These are phyloP conservation scores for Pochonia chlamydosporia DNA, from an alignment of 2,329 filamentous ascomycete species.

Conservation along the genomic window DNA sequence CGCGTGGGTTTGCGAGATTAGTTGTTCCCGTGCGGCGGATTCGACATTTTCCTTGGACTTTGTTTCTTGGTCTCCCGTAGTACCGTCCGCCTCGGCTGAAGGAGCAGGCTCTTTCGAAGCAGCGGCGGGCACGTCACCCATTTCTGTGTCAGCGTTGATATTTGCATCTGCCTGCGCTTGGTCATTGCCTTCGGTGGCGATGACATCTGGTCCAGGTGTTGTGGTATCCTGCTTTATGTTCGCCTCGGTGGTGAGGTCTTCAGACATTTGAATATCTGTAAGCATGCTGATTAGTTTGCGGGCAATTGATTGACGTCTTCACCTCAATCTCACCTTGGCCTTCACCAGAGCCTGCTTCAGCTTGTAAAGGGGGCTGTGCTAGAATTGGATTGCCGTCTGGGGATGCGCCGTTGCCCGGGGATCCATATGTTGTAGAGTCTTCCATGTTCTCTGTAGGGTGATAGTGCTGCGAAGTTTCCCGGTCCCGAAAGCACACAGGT, in stretches of 20 bases:
- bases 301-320: not conserved
- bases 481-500: constrained; percentile 5
- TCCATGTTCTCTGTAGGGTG: constrained; percentile 44
- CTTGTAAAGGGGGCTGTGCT: constrained; percentile 47
- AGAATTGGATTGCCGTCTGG: constrained; percentile 51
- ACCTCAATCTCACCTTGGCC: constrained; percentile 37
- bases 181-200: constrained; percentile 50
- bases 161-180: constrained; percentile 52
- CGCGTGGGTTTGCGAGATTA: constrained; percentile 88
- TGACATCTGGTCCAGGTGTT: constrained; percentile 53
- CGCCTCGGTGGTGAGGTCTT: constrained; percentile 39
- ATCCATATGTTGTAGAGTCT: constrained; percentile 51
- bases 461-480: not conserved
- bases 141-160: constrained; percentile 69
- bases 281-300: not conserved
- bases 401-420: constrained; percentile 49
- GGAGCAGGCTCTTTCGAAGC: constrained; percentile 40
- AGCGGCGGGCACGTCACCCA: constrained; percentile 59
- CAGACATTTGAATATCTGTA: constrained; percentile 60
- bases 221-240: constrained; percentile 56
- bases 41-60: constrained; percentile 80
- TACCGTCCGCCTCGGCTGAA: constrained; percentile 40
- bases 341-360: constrained; percentile 33
- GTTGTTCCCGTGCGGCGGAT: constrained; percentile 81
- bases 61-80: constrained; percentile 46